These are phyloP conservation scores for Erodium moschatum DNA, from an alignment of 441 rosid species.

Conservation along the genomic window DNA sequence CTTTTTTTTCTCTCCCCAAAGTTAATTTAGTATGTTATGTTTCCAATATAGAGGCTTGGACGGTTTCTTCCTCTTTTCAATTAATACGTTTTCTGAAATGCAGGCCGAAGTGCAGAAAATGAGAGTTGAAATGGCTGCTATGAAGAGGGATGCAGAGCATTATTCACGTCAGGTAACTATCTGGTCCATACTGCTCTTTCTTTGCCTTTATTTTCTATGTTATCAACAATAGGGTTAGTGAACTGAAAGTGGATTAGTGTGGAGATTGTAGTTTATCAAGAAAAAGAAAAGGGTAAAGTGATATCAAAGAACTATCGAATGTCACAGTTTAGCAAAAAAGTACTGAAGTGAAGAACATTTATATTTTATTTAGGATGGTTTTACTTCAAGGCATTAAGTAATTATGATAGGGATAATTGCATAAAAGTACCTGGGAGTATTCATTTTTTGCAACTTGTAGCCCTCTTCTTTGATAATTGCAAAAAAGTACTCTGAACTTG, in stretches of 20 bases:
- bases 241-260: conserved; percentile 4
- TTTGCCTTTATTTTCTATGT: conserved; percentile 8
- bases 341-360: background rate
- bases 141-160: conserved; percentile 98
- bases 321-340: background rate
- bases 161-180: conserved; percentile 86
- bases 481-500: no score
- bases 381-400: no score
- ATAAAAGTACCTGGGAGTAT: no score
- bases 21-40: conserved; percentile 4
- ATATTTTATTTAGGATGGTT: no score
- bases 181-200: conserved; percentile 20
- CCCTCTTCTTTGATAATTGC: no score
- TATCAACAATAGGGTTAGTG: background rate
- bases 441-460: no score
- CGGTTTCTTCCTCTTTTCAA: background rate
- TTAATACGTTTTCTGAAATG: conserved; percentile 17
- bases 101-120: conserved; percentile 91
- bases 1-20: conserved; percentile 12
- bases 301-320: background rate
- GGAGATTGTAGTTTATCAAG: conserved; percentile 4
- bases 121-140: conserved; percentile 96
- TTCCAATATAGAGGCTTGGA: background rate
- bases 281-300: background rate
- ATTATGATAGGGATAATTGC: background rate